These are phyloP conservation scores for Phytophthora citrophthora DNA, from an alignment of 352 stramenopile genomes.

Conservation along the genomic window DNA sequence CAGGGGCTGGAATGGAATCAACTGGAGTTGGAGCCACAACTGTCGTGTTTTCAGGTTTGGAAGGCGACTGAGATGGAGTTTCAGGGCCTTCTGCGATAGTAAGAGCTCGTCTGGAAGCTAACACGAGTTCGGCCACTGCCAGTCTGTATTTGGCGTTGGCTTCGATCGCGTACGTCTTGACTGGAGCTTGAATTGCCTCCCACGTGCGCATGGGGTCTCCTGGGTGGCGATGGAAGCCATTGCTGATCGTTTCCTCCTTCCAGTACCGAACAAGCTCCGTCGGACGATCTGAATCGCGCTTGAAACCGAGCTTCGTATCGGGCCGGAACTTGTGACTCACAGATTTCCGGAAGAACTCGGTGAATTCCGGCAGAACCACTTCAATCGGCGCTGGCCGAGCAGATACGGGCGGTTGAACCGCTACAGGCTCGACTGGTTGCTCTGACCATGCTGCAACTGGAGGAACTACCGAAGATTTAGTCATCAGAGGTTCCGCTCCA, in stretches of 20 bases:
- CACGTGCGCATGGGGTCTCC: slow-evolving; percentile 74
- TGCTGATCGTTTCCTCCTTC: slow-evolving; percentile 55
- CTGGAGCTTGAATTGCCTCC: slow-evolving; percentile 69
- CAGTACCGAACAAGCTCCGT: slow-evolving; percentile 73
- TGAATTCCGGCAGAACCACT: slow-evolving; percentile 71
- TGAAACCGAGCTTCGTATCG: slow-evolving; percentile 66
- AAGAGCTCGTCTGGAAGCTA: slow-evolving; percentile 40
- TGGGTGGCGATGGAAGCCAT: slow-evolving; percentile 42
- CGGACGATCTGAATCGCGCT: slow-evolving; percentile 40
- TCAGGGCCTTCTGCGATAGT: slow-evolving; percentile 13
- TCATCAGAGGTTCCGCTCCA: slow-evolving; percentile 16
- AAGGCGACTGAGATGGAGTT: slow-evolving; percentile 4
- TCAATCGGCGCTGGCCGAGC: slow-evolving; percentile 14
- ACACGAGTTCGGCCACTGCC: slow-evolving; percentile 53
- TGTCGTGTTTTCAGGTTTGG: slow-evolving; percentile 12
- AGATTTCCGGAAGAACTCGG: slow-evolving; percentile 70
- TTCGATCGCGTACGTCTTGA: slow-evolving; percentile 81
- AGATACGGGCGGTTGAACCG: slow-evolving; percentile 9
- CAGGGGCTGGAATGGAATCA: neutral
- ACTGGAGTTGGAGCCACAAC: neutral
- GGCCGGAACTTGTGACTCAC: slow-evolving; percentile 46
- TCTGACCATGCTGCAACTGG: slow-evolving; percentile 2
- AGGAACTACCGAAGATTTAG: slow-evolving; percentile 16
- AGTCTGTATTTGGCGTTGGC: slow-evolving; percentile 71
- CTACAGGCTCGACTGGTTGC: slow-evolving; percentile 5